Conservation (phyloP, 495 filamentous ascomycete species). For the Trichocladium antarcticum region DNA sequence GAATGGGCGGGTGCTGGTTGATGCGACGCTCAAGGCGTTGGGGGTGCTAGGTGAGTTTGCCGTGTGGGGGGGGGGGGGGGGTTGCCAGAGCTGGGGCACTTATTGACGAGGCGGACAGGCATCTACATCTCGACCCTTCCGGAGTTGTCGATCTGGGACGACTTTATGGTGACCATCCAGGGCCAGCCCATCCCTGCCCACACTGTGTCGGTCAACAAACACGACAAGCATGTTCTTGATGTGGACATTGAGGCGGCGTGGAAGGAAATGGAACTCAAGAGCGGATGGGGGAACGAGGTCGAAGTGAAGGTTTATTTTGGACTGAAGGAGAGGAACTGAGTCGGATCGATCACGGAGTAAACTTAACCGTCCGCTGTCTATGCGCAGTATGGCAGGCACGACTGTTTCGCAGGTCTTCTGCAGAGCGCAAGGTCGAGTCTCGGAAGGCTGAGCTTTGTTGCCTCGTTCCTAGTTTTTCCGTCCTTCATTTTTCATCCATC, state of each 20-base stretch:
- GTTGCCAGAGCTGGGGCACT: background rate
- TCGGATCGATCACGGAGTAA: background rate
- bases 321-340: conserved; percentile 2
- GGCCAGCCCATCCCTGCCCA: conserved; percentile 54
- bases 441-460: background rate
- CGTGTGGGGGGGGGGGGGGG: background rate
- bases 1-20: conserved; percentile 51
- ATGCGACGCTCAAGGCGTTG: conserved; percentile 64
- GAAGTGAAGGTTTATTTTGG: conserved; percentile 53
- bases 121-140: conserved; percentile 60
- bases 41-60: conserved; percentile 56
- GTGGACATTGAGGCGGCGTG: conserved; percentile 72
- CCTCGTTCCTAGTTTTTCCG: background rate
- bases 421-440: background rate
- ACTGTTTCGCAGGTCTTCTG: background rate
- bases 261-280: conserved; percentile 57
- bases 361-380: background rate
- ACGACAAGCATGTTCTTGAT: conserved; percentile 51
- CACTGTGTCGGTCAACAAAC: conserved; percentile 50
- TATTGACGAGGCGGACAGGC: conserved; percentile 32
- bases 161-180: conserved; percentile 67
- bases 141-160: conserved; percentile 45
- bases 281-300: conserved; percentile 79
- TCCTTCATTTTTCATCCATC: background rate
- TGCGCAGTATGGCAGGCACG: background rate